Evolutionary conservation across 345 rosid genomes (phyloP).

Genomic region (Pugionium cornutum): DNA sequence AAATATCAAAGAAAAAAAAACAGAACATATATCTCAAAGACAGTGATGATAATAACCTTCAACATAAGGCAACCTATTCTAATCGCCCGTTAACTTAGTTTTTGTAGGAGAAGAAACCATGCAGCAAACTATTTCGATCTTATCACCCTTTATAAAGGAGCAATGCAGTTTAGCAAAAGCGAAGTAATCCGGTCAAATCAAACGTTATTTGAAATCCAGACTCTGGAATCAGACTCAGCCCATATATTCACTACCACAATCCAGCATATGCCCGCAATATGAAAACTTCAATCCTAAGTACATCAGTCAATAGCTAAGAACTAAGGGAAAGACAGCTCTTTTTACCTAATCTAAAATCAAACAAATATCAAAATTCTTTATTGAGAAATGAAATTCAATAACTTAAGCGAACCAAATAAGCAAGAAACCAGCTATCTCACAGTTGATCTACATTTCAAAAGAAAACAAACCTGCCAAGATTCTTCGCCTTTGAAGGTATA

Average conservation of each 20-base stretch:
- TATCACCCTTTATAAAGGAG: no score
- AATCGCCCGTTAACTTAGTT: neutral
- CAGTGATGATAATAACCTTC: neutral
- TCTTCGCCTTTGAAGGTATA: constrained; percentile 67
- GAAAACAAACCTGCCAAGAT: constrained; percentile 68
- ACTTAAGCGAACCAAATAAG: neutral
- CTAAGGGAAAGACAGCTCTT: neutral
- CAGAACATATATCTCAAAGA: constrained; percentile 13
- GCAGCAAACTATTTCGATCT: neutral
- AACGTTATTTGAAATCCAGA: neutral
- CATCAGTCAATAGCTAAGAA: constrained; percentile 1
- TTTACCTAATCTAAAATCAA: neutral
- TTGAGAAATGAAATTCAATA: neutral
- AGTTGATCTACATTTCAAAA: neutral
- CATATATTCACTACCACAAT: neutral
- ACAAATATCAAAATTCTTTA: constrained; percentile 1
- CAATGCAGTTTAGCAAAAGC: neutral
- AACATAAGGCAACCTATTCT: constrained; percentile 11
- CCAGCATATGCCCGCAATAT: neutral
- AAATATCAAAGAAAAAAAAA: constrained; percentile 31
- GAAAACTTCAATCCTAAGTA: neutral
- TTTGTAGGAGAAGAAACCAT: neutral
- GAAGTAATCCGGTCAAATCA: constrained; percentile 3
- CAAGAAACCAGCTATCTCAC: neutral
- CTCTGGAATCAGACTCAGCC: neutral